Percentiles rank a stretch among this genome's conserved stretches.
These are phyloP conservation scores for Globisporangium emineosum DNA, from an alignment of 352 stramenopile genomes.

Conservation along the genomic window DNA sequence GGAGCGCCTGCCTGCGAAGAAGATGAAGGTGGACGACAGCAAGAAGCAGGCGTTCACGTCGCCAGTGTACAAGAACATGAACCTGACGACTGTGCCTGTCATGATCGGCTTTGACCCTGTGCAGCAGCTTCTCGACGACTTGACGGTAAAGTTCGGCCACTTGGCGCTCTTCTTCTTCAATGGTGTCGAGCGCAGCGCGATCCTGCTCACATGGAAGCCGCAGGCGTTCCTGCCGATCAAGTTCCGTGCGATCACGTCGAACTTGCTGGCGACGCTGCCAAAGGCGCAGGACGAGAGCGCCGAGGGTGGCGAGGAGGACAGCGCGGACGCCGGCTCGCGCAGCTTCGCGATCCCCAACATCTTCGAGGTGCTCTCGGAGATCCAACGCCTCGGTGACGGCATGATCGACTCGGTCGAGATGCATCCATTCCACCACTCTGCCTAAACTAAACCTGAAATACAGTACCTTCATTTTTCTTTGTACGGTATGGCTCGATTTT, in stretches of 20 bases:
- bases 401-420: constrained; percentile 56
- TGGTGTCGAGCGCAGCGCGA: constrained; percentile 51
- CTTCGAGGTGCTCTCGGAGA: constrained; percentile 74
- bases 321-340: constrained; percentile 19
- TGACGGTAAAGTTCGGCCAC: constrained; percentile 58
- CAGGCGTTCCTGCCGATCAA: constrained; percentile 73
- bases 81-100: constrained; percentile 55
- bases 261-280: constrained; percentile 51
- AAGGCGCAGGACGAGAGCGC: constrained; percentile 18
- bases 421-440: constrained; percentile 39
- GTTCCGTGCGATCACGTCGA: constrained; percentile 78
- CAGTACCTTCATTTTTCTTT: constrained; percentile 7
- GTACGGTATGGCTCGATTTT: no score
- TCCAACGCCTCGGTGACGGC: constrained; percentile 59
- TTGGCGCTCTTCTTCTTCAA: constrained; percentile 83
- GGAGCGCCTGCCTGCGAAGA: constrained; percentile 60
- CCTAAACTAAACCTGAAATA: constrained; percentile 5
- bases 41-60: constrained; percentile 72
- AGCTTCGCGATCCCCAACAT: constrained; percentile 68
- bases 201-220: constrained; percentile 79
- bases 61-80: constrained; percentile 87
- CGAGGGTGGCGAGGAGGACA: constrained; percentile 23
- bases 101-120: constrained; percentile 77
- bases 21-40: constrained; percentile 45
- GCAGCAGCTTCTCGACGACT: constrained; percentile 52